These are phyloP conservation scores for Yamadazyma pseudoaaseri DNA, from an alignment of 1,139 yeast genomes.

Conservation along the genomic window DNA sequence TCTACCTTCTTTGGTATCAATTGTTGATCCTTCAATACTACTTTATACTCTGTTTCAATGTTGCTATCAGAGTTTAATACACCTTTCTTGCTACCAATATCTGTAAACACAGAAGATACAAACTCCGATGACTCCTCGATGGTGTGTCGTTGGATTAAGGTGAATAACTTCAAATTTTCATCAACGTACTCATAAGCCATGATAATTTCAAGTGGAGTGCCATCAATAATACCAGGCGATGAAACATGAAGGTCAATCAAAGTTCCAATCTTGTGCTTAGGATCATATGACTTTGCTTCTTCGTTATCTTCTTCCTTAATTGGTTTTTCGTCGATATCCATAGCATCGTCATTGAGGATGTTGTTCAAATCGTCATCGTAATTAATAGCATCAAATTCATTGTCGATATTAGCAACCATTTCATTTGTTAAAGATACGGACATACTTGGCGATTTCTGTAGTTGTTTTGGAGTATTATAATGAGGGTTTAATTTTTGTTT, in stretches of 20 bases:
- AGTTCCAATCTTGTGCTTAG: conserved; percentile 17
- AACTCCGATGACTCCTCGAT: conserved; percentile 25
- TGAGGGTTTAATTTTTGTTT: conserved; percentile 51
- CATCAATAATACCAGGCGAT: conserved; percentile 40
- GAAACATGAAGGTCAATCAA: conserved; percentile 36
- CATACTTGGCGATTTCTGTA: conserved; percentile 27
- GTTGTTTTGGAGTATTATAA: conserved; percentile 48
- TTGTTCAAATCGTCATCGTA: conserved; percentile 20
- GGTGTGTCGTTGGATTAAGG: conserved; percentile 39
- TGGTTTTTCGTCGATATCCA: conserved; percentile 11
- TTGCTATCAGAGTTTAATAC: conserved; percentile 7
- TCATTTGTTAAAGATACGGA: conserved; percentile 23
- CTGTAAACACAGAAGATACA: conserved; percentile 31
- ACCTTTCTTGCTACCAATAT: conserved; percentile 31
- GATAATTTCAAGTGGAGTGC: conserved; percentile 36
- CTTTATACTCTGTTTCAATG: conserved; percentile 10
- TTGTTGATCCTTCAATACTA: conserved; percentile 17
- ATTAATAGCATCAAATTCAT: conserved; percentile 15
- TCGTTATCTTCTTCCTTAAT: conserved; percentile 1
- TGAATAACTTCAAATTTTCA: conserved; percentile 15
- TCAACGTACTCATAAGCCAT: conserved; percentile 30
- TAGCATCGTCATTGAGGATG: conserved; percentile 9
- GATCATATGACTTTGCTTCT: conserved; percentile 10
- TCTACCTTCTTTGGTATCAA: conserved; percentile 6
- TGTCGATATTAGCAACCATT: conserved; percentile 25